Conservation (phyloP, 768 basidiomycete genomes). For the Cystobasidium tubakii region DNA sequence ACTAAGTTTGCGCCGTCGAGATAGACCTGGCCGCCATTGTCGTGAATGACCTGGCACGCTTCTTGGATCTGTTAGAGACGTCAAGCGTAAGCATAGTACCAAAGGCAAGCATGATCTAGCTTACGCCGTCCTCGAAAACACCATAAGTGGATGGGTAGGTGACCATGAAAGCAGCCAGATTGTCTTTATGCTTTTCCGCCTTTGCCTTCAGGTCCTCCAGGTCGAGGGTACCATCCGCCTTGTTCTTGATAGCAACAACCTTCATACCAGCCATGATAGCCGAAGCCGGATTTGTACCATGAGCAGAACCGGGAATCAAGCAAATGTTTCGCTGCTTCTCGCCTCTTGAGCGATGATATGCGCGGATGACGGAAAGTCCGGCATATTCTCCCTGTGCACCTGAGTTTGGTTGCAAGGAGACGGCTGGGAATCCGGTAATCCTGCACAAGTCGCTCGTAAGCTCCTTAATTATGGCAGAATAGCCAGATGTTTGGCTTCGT, state of each 20-base stretch:
- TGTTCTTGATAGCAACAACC: conserved; percentile 89
- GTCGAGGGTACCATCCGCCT: conserved; percentile 79
- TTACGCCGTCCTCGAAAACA: conserved; percentile 86
- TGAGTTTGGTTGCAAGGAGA: conserved; percentile 97
- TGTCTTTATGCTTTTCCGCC: conserved; percentile 82
- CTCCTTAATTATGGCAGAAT: conserved; percentile 82
- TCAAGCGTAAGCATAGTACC: not conserved
- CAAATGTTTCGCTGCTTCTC: conserved; percentile 78
- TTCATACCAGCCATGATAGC: conserved; percentile 96
- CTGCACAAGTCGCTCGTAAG: conserved; percentile 82
- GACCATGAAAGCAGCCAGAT: conserved; percentile 93
- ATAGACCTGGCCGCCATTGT: conserved; percentile 80
- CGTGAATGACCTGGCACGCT: conserved; percentile 89
- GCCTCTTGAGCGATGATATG: conserved; percentile 84
- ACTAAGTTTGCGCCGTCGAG: conserved; percentile 86
- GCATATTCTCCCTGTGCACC: conserved; percentile 97
- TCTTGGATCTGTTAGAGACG: conserved; percentile 48
- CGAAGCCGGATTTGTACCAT: conserved; percentile 97
- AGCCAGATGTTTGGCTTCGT: conserved; percentile 79
- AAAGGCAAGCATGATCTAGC: not conserved
- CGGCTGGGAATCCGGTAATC: conserved; percentile 93
- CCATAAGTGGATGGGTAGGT: conserved; percentile 72
- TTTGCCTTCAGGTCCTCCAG: conserved; percentile 75
- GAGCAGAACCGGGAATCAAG: conserved; percentile 72
- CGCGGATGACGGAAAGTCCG: conserved; percentile 86